These are phyloP conservation scores for Trypanosomatidae sp. DNA, from an alignment of 208 protist species.

Conservation along the genomic window DNA sequence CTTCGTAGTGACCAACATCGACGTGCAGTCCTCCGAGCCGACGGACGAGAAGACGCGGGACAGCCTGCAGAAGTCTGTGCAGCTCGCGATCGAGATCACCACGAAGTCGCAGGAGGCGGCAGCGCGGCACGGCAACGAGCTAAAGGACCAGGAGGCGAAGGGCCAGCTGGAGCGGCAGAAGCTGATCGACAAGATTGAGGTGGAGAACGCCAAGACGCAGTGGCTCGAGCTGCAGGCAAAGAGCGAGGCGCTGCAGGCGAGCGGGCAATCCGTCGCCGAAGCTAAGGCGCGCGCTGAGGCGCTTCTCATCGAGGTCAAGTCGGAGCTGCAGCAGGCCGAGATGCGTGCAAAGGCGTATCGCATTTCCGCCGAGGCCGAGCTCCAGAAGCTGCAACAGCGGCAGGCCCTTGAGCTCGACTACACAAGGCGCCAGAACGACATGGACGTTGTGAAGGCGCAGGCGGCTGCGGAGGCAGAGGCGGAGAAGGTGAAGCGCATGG, in stretches of 20 bases:
- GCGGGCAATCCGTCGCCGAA: slow-evolving; percentile 90
- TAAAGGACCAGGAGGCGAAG: slow-evolving; percentile 92
- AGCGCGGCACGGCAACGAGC: slow-evolving; percentile 91
- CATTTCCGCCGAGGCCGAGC: slow-evolving; percentile 84
- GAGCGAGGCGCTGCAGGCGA: slow-evolving; percentile 90
- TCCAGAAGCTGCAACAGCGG: slow-evolving; percentile 81
- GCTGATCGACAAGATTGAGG: slow-evolving; percentile 85
- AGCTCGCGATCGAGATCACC: slow-evolving; percentile 98
- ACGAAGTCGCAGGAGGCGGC: slow-evolving; percentile 96
- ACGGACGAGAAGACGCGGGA: slow-evolving; percentile 94
- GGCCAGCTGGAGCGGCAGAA: slow-evolving; percentile 93
- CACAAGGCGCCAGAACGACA: slow-evolving; percentile 65
- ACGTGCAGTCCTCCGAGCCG: slow-evolving; percentile 94
- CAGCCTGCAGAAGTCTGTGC: slow-evolving; percentile 96
- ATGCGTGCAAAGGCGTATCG: slow-evolving; percentile 78
- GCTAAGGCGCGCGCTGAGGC: slow-evolving; percentile 92
- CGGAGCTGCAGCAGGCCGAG: slow-evolving; percentile 87
- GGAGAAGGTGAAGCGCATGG: slow-evolving; percentile 84
- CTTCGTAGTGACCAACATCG: slow-evolving; percentile 95
- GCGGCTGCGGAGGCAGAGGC: slow-evolving; percentile 85
- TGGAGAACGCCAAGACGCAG: slow-evolving; percentile 76
- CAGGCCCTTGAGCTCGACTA: slow-evolving; percentile 91
- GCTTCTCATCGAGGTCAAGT: slow-evolving; percentile 83
- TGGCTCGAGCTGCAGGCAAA: slow-evolving; percentile 93
- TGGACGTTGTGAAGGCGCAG: slow-evolving; percentile 84